Conservation (phyloP, 1,139 yeast genomes). For the Saccharomycopsis hybrid region DNA sequence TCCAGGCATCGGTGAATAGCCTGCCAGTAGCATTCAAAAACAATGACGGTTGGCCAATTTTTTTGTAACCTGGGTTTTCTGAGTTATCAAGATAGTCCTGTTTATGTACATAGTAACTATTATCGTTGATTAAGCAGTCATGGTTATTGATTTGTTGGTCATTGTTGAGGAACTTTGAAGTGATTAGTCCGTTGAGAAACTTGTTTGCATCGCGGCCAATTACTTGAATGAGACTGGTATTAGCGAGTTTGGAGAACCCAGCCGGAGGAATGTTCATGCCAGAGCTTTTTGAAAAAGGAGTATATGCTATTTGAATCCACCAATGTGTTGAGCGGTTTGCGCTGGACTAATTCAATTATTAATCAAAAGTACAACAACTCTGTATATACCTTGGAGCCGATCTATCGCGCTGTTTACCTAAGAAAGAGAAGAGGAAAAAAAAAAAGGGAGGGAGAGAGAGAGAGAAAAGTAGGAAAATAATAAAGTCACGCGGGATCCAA, state of each 20-base stretch:
- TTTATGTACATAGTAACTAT: conserved; percentile 16
- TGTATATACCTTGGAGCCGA: no score
- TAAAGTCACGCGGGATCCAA: no score
- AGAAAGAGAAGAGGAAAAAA: no score
- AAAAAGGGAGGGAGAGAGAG: no score
- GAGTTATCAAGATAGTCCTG: conserved; percentile 25
- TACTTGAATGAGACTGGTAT: conserved; percentile 44
- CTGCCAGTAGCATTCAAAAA: conserved; percentile 82
- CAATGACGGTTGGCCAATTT: conserved; percentile 69
- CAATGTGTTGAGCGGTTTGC: no score
- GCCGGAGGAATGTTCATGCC: conserved; percentile 9
- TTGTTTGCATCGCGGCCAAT: conserved; percentile 72
- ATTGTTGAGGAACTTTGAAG: conserved; percentile 41
- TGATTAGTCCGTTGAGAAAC: conserved; percentile 78
- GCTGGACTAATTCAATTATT: no score
- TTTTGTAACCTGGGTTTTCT: conserved; percentile 33
- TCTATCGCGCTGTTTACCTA: no score
- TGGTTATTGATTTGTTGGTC: conserved; percentile 33
- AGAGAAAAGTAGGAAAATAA: no score
- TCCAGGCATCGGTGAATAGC: conserved; percentile 65
- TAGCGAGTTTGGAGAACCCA: conserved; percentile 23
- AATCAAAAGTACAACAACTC: no score
- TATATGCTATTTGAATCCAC: no score
- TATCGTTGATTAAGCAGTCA: conserved; percentile 16
- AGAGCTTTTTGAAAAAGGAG: no score